Conservation (phyloP, 768 basidiomycete genomes). For the Steccherinum ochraceum region DNA sequence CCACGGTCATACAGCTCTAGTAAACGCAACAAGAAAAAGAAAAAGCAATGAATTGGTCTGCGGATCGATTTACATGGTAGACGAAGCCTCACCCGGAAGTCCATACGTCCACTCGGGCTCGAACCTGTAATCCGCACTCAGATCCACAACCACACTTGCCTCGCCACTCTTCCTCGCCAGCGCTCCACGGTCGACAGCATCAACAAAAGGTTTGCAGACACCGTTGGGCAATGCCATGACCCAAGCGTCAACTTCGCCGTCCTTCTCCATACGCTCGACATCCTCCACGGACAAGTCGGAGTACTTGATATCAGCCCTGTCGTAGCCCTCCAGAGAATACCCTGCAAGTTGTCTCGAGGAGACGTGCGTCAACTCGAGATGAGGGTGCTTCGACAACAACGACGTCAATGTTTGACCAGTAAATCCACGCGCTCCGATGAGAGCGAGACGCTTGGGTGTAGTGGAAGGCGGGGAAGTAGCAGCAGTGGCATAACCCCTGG, state of each 20-base stretch:
- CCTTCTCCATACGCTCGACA: conserved; percentile 84
- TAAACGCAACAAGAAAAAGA: conserved; percentile 17
- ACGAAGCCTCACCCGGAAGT: conserved; percentile 86
- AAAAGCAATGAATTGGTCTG: conserved; percentile 18
- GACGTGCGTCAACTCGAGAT: conserved; percentile 88
- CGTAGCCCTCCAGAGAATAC: conserved; percentile 70
- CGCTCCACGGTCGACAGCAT: conserved; percentile 80
- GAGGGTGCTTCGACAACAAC: conserved; percentile 83
- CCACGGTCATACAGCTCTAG: conserved; percentile 84
- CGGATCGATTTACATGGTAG: background rate
- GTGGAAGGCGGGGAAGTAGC: conserved; percentile 38
- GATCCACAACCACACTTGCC: conserved; percentile 81
- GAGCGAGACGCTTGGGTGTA: conserved; percentile 81
- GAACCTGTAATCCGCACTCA: conserved; percentile 94
- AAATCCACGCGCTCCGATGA: conserved; percentile 94
- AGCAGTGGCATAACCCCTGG: conserved; percentile 78
- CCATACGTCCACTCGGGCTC: conserved; percentile 96
- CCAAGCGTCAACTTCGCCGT: conserved; percentile 94
- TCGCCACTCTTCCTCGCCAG: conserved; percentile 40
- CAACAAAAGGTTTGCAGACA: conserved; percentile 92
- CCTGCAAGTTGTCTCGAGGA: conserved; percentile 95
- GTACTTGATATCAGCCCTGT: conserved; percentile 68
- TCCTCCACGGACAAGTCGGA: conserved; percentile 73
- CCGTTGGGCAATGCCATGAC: conserved; percentile 99
- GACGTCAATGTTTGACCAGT: conserved; percentile 90